A percentile compares a stretch with the other conserved stretches of the same genome.
Evolutionary conservation across 1,284 basidiomycete species (phyloP).

Genomic region (Lignosus rhinocerotis): DNA sequence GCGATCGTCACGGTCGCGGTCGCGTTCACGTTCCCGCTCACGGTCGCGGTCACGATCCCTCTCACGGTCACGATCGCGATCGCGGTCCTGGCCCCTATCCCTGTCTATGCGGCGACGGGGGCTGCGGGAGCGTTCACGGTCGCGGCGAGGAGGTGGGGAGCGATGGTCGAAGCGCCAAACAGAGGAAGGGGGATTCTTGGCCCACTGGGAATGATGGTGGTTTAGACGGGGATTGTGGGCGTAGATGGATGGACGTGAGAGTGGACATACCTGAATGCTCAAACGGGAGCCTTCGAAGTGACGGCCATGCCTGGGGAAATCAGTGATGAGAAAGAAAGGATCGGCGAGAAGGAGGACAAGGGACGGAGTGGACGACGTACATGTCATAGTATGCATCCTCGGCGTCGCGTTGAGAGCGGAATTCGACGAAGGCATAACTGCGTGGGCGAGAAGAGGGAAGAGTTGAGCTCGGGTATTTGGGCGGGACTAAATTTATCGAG

Average conservation of each 20-base stretch:
- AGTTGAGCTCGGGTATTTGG: constrained; percentile 62
- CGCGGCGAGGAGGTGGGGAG: constrained; percentile 50
- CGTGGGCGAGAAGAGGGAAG: constrained; percentile 42
- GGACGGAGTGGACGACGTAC: constrained; percentile 46
- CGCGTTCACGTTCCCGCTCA: constrained; percentile 31
- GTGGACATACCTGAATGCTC: constrained; percentile 69
- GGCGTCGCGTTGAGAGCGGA: constrained; percentile 79
- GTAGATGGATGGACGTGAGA: background rate
- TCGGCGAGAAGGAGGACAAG: background rate
- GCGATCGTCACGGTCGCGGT: constrained; percentile 34
- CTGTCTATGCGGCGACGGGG: constrained; percentile 17
- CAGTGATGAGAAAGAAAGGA: constrained; percentile 7
- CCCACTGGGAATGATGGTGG: constrained; percentile 60
- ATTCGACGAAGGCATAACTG: constrained; percentile 93
- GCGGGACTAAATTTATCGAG: background rate
- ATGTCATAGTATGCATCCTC: constrained; percentile 91
- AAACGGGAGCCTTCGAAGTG: constrained; percentile 81
- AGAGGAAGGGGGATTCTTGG: constrained; percentile 85
- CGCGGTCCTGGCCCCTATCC: constrained; percentile 31
- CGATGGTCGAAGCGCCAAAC: constrained; percentile 82
- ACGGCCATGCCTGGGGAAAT: constrained; percentile 70
- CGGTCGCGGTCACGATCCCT: constrained; percentile 41
- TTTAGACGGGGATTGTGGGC: constrained; percentile 5
- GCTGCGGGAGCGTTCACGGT: constrained; percentile 30
- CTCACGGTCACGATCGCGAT: constrained; percentile 34